Conservation (phyloP, 345 rosid species). For the Diplotaxis tenuifolia region DNA sequence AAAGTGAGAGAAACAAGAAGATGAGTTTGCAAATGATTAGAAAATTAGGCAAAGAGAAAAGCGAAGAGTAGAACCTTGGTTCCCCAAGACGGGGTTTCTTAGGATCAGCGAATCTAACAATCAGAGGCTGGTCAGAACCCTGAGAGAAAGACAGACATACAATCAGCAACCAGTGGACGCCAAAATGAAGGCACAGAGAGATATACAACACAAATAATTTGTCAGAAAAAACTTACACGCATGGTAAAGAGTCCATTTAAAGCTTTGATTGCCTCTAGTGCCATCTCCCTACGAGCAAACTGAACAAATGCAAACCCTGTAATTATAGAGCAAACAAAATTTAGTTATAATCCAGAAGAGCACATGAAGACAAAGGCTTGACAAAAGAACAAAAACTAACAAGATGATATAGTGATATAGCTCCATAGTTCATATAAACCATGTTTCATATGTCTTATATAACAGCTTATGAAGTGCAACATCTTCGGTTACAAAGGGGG, state of each 20-base stretch:
- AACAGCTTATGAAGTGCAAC: not conserved
- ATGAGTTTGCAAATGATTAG: not conserved
- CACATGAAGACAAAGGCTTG: not conserved
- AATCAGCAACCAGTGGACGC: slow-evolving; percentile 17
- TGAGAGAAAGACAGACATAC: slow-evolving; percentile 37
- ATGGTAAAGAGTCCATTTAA: slow-evolving; percentile 69
- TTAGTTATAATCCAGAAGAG: not conserved
- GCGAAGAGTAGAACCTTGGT: slow-evolving; percentile 48
- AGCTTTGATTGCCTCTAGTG: slow-evolving; percentile 75
- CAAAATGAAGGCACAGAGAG: not conserved
- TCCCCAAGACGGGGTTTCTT: slow-evolving; percentile 67
- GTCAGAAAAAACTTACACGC: slow-evolving; percentile 69
- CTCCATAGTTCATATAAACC: not conserved
- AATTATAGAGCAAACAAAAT: slow-evolving; percentile 35
- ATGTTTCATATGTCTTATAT: not conserved
- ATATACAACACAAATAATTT: slow-evolving; percentile 7
- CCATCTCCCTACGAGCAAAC: slow-evolving; percentile 73
- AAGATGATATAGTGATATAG: not conserved
- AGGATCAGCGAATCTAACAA: slow-evolving; percentile 79
- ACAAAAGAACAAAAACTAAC: not conserved
- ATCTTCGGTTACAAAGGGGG: not conserved
- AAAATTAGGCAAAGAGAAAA: not conserved
- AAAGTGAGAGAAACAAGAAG: slow-evolving; percentile 14
- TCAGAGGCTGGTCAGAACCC: slow-evolving; percentile 85
- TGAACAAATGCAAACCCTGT: slow-evolving; percentile 85